These are phyloP conservation scores for Coelastrella sp. DNA, from an alignment of 139 green algal genomes.

Conservation along the genomic window DNA sequence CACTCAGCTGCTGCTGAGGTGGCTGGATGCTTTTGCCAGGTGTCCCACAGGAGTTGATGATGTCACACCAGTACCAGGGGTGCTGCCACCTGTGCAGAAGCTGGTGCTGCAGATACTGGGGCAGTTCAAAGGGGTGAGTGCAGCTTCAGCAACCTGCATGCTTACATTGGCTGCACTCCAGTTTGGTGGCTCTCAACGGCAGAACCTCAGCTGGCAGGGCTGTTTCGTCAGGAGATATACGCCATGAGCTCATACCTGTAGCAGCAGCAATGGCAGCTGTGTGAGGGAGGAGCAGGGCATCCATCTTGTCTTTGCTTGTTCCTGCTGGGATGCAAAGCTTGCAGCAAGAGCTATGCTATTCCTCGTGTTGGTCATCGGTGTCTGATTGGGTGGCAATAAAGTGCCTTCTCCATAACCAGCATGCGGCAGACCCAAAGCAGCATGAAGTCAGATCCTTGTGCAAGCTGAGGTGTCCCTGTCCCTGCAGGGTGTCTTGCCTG, in stretches of 20 bases:
- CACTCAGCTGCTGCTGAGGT: constrained; percentile 61
- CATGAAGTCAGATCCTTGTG: too few species aligned
- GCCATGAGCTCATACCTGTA: neutral
- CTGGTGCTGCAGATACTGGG: constrained; percentile 68
- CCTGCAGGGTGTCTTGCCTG: constrained; percentile 33
- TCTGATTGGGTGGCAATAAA: too few species aligned
- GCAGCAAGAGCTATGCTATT: too few species aligned
- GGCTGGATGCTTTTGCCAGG: constrained; percentile 77
- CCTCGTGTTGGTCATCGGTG: too few species aligned
- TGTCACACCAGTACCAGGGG: constrained; percentile 68
- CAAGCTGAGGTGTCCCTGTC: too few species aligned
- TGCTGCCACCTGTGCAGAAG: constrained; percentile 65
- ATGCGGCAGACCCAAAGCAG: too few species aligned
- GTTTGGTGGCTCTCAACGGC: neutral
- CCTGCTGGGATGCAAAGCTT: too few species aligned
- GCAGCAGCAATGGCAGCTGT: too few species aligned
- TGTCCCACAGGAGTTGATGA: constrained; percentile 78
- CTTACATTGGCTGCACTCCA: neutral
- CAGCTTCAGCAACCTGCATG: neutral
- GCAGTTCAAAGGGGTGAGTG: constrained; percentile 52
- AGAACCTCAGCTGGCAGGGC: neutral
- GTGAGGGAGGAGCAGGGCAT: too few species aligned
- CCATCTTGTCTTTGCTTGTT: too few species aligned
- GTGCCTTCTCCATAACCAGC: too few species aligned
- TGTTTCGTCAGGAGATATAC: neutral